phyloP scores from a whole-genome alignment of 2,329 filamentous ascomycete genomes.

The Rugonectria rugulosa region DNA sequence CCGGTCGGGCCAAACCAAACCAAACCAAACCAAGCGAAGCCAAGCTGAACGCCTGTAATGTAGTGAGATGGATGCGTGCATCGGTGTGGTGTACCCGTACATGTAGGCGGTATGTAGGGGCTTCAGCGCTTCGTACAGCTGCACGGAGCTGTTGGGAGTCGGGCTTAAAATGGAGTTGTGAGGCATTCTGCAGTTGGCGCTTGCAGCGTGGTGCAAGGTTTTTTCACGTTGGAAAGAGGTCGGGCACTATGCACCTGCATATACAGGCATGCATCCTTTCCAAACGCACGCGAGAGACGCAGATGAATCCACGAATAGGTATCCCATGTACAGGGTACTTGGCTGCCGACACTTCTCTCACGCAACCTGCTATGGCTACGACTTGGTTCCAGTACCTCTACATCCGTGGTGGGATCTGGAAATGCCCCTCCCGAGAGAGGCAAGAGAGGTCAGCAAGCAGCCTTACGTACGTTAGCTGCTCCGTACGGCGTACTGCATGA shows the following conservation, averaged over 20 bases:
- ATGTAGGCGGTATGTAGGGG: constrained; percentile 8
- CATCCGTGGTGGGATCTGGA: too few species aligned
- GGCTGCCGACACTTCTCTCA: too few species aligned
- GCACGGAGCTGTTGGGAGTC: constrained; percentile 4
- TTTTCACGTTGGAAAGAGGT: not conserved
- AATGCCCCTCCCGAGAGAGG: too few species aligned
- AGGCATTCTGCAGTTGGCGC: constrained; percentile 11
- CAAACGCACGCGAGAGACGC: not conserved
- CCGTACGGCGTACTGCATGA: too few species aligned
- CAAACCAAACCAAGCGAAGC: too few species aligned
- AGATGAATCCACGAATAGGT: not conserved
- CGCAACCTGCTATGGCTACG: too few species aligned
- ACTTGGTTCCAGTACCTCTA: too few species aligned
- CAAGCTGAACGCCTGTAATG: too few species aligned
- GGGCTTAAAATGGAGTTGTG: constrained; percentile 1
- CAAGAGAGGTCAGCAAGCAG: not conserved
- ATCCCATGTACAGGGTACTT: too few species aligned
- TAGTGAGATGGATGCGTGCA: constrained; percentile 7
- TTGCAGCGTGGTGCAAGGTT: constrained; percentile 1
- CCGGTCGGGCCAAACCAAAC: constrained; percentile 4
- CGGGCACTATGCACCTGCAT: not conserved
- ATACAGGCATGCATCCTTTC: not conserved
- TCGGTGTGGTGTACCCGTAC: constrained; percentile 5
- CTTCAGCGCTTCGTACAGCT: too few species aligned
- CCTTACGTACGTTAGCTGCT: too few species aligned